phyloP scores from a whole-genome alignment of 2,329 filamentous ascomycete species.

The Colletotrichum camelliae region DNA sequence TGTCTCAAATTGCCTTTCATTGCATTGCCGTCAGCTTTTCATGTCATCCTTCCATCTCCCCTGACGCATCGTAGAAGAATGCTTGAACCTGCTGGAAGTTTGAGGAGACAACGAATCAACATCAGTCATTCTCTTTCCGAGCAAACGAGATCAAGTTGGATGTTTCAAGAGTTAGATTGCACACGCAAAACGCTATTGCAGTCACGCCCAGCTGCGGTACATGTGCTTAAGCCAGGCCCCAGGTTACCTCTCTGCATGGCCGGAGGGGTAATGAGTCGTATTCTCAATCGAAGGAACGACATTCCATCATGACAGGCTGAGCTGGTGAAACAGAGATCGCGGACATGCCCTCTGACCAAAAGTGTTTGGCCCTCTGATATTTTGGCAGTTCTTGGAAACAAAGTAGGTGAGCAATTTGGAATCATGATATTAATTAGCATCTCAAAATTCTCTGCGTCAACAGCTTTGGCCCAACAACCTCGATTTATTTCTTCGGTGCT shows the following conservation, averaged over 20 bases:
- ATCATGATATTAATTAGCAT: background rate
- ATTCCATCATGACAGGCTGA: background rate
- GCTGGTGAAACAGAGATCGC: background rate
- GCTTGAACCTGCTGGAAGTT: background rate
- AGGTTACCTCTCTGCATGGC: background rate
- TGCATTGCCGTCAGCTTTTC: background rate
- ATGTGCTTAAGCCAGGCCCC: background rate
- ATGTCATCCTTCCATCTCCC: background rate
- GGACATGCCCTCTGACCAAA: accelerated
- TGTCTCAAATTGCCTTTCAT: background rate
- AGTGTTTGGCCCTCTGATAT: background rate
- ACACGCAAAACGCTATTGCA: background rate
- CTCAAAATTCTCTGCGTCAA: background rate
- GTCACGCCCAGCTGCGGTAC: background rate
- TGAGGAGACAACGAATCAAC: background rate
- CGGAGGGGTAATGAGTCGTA: background rate
- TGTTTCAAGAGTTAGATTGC: background rate
- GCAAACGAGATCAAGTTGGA: background rate
- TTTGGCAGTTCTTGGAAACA: no score
- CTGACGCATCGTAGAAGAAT: background rate
- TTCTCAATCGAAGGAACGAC: background rate
- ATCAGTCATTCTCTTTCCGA: background rate
- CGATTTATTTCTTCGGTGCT: accelerated
- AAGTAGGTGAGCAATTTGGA: background rate
- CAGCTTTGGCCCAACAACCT: background rate